Evolutionary conservation across 495 filamentous ascomycete species (phyloP), one percentile per base, ranked within the genome.

Genomic region (Bacidia gigantensis): DNA sequence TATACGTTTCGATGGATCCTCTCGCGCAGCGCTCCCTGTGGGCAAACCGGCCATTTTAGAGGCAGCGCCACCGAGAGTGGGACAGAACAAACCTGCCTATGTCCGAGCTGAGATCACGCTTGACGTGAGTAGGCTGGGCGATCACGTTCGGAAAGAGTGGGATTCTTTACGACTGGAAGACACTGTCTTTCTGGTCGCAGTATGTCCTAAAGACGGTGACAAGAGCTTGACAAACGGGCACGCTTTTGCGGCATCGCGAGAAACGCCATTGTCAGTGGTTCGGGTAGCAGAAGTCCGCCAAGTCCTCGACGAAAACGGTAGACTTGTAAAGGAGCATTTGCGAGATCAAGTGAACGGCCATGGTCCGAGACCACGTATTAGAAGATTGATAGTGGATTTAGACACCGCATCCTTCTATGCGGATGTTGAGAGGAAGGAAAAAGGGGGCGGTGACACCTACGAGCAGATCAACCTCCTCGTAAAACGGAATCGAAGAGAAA

Each of bases 1-100:
- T 49, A 78, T 86, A 2, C 73, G 65, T 1, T 97, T 95, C 57
- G 72, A 83, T 11, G 92, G 92, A 1, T 92, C 87, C 59, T 95
- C 90, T 1, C 86, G 76, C 57, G 94, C 97, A 87, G 87, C 89
- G 1, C 73, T 97, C 29, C 81, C 86, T 1, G 93, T 96, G 53
- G 72, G 77, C 2, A 90, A 85, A 56, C 87, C 89, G 57, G 84
- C 87, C 22, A 87, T 99, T 41, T 71, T 96, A 43, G 89, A 97
- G 58, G 83, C 88, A 17, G 79, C 82, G 3, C 89, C 86, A 1
- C 76, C 92, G 14, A 80, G 80, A 39, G 92, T 99, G 45, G 92
- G 93, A 14, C 82, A 87, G 41, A 75, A 83, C 29, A 81, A 83
- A 26, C 93, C 92, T n/a, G 83, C 89, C 3, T 76, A 80, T 56